Base-by-base conservation (phyloP, 352 stramenopile genomes). In the Pythium plurisporium region DNA sequence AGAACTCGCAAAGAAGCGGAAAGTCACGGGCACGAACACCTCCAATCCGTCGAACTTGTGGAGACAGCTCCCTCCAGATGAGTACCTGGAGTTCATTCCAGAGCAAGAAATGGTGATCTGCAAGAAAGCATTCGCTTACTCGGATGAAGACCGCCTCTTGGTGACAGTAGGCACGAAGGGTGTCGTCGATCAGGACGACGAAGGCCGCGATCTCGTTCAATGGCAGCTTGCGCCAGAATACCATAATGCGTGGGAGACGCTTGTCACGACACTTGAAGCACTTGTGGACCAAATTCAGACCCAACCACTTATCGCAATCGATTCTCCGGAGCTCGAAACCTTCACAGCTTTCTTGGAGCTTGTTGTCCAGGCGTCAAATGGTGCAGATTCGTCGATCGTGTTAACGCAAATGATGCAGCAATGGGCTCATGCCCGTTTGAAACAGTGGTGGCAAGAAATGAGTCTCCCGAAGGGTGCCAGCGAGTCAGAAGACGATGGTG, bases 281-380 rank as follows among this genome's bases (percentile, higher is more conserved):
- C 66, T 85, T 12, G 68, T 80, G 23, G 43, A 64, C 4, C 59
- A 70, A n/a, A 64, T 87, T 41, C 65, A 82, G 53, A 74, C 19
- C 27, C 44, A 66, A 3, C 45, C 62, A 6, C 37, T 70, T 40
- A 67, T 57, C 22, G 64, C n/a, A 22, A 73, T 67, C 49, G 42
- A 49, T 54, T 82, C 60, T 23, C 26, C 31, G 14, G 74, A 83
- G 43, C 59, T 82, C 26, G 56, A 71, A 40, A 62, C 70, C n/a
- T 55, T 87, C 14, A 79, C 68, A 5, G 72, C 65, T 19, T 81
- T 89, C 20, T 75, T 83, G 26, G 74, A 86, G 44, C 79, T 78
- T 37, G 61, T 86, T 40, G 66, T 82, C 2, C 79, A 87, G 43
- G 55, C 76, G 0, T 57, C 59, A 3, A 61, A 57, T n/a, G 53